Conservation (phyloP, 2,329 filamentous ascomycete species). For the Purpureocillium takamizusanense region DNA sequence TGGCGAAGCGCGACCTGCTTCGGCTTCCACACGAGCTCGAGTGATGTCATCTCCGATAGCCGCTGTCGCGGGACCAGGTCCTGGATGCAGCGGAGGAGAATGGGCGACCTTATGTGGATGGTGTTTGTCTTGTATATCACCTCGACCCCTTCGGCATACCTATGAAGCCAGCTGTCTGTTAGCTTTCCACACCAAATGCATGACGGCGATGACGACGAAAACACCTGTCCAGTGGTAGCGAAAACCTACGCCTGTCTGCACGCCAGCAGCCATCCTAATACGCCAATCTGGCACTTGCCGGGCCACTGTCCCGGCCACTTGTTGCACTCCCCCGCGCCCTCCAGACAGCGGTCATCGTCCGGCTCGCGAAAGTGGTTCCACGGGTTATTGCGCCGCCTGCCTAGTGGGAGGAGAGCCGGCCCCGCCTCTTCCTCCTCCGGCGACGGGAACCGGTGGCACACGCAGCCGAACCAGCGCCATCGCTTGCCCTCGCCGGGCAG, state of each 20-base stretch:
- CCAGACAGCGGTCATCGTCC: constrained; percentile 7
- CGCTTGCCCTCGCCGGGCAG: background rate
- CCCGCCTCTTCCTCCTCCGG: constrained; percentile 1
- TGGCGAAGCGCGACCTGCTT: constrained; percentile 4
- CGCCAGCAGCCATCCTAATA: constrained; percentile 18
- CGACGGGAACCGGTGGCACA: constrained; percentile 13
- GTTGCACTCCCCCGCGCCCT: constrained; percentile 6
- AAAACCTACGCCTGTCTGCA: constrained; percentile 16
- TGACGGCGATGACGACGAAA: background rate
- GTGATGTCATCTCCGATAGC: constrained; percentile 7
- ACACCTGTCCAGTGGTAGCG: background rate
- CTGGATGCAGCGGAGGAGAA: constrained; percentile 9
- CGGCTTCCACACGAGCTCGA: constrained; percentile 10
- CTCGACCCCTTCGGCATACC: constrained; percentile 17
- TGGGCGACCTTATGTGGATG: constrained; percentile 12
- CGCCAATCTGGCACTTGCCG: constrained; percentile 13
- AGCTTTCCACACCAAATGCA: no score
- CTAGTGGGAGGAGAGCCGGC: constrained; percentile 5
- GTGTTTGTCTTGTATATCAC: constrained; percentile 18
- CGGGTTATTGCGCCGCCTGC: constrained; percentile 7
- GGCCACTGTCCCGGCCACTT: constrained; percentile 10
- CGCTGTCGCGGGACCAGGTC: constrained; percentile 6
- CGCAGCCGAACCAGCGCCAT: constrained; percentile 17
- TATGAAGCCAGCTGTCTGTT: constrained; percentile 1
- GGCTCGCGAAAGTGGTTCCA: constrained; percentile 8